Percentiles rank a stretch among this genome's conserved stretches.
Evolutionary conservation across 1,284 basidiomycete genomes (phyloP).

Genomic region (Tremellales sp.): DNA sequence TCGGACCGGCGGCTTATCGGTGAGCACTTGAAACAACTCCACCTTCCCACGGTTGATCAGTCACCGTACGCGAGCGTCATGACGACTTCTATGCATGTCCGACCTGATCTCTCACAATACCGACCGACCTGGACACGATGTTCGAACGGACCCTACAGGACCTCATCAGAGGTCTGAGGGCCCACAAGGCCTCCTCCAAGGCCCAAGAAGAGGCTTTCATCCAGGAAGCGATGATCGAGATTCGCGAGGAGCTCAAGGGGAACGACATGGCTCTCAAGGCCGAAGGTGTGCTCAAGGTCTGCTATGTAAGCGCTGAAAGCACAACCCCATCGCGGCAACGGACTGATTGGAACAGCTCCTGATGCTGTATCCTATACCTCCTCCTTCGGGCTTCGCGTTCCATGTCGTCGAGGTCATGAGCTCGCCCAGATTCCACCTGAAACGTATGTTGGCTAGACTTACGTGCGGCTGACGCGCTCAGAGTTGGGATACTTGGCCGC

Average conservation of each 20-base stretch:
- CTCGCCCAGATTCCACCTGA: conserved; percentile 81
- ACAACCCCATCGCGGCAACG: background rate
- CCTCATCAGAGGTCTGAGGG: conserved; percentile 81
- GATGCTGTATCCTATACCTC: conserved; percentile 51
- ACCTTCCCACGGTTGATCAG: background rate
- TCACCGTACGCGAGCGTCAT: too few species aligned
- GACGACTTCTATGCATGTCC: too few species aligned
- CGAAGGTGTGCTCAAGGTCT: conserved; percentile 89
- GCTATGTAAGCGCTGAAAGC: conserved; percentile 67
- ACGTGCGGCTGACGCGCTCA: conserved; percentile 3
- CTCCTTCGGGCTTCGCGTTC: conserved; percentile 60
- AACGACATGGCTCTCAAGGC: conserved; percentile 98
- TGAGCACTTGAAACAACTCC: too few species aligned
- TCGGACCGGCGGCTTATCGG: too few species aligned
- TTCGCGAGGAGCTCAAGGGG: conserved; percentile 80
- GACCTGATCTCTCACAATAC: too few species aligned
- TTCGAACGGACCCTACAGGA: conserved; percentile 92
- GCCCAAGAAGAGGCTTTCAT: conserved; percentile 51
- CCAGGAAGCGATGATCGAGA: conserved; percentile 59
- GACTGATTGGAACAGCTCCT: conserved; percentile 37
- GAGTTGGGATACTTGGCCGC: conserved; percentile 94
- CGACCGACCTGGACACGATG: conserved; percentile 53
- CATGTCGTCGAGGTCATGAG: conserved; percentile 99
- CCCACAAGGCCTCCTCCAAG: conserved; percentile 47
- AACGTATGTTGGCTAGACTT: conserved; percentile 51